Conservation (phyloP, 2,329 filamentous ascomycete species). For the Hymenoscyphus repandus region DNA sequence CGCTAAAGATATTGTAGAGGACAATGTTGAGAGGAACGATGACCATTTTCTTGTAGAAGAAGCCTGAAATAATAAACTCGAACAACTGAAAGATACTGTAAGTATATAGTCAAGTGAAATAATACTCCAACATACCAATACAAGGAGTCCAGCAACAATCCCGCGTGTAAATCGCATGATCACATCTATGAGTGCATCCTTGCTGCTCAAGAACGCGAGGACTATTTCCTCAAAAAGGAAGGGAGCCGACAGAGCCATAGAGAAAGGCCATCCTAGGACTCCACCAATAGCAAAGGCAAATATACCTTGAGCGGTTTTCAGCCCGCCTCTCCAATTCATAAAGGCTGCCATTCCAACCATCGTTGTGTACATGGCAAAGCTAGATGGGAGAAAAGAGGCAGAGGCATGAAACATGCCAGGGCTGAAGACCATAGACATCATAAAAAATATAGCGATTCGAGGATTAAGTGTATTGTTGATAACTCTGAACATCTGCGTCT, state of each 20-base stretch:
- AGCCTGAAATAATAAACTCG: slow-evolving; percentile 69
- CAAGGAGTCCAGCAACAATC: slow-evolving; percentile 37
- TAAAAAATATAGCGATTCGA: slow-evolving; percentile 78
- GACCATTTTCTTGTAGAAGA: slow-evolving; percentile 76
- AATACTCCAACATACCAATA: slow-evolving; percentile 24
- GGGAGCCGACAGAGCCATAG: slow-evolving; percentile 73
- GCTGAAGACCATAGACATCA: slow-evolving; percentile 70
- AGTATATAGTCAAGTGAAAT: not conserved
- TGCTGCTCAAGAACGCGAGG: slow-evolving; percentile 47
- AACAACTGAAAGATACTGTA: slow-evolving; percentile 45
- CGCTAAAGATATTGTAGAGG: slow-evolving; percentile 88
- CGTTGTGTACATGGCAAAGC: slow-evolving; percentile 91
- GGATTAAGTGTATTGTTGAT: slow-evolving; percentile 74
- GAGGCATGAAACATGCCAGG: slow-evolving; percentile 94
- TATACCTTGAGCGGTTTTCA: slow-evolving; percentile 77
- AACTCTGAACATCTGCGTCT: slow-evolving; percentile 75
- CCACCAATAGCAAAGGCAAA: slow-evolving; percentile 86
- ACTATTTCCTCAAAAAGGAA: slow-evolving; percentile 75
- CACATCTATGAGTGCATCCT: slow-evolving; percentile 54
- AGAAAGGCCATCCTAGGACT: slow-evolving; percentile 91
- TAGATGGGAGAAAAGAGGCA: slow-evolving; percentile 81
- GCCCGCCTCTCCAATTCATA: slow-evolving; percentile 78
- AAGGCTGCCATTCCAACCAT: slow-evolving; percentile 85
- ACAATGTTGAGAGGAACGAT: slow-evolving; percentile 90
- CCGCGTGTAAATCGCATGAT: slow-evolving; percentile 63